A percentile compares a stretch with the other conserved stretches of the same genome.
Evolutionary conservation across 129 eudicot genomes (phyloP).

Genomic region (Chrysanthemum lavandulifolium): DNA sequence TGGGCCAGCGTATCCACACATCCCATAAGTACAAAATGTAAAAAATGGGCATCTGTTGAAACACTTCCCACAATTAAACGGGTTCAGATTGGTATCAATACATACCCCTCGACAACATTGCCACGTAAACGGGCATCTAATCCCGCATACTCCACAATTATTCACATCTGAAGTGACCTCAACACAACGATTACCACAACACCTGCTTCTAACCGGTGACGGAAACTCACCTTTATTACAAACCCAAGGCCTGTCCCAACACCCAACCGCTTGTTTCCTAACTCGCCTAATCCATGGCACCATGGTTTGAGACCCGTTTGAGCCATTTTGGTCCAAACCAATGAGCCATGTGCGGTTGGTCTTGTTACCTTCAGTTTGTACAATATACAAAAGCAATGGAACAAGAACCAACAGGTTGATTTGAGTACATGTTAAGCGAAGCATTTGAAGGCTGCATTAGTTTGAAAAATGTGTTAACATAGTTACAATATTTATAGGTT

Average conservation of each 20-base stretch:
- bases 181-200: conserved; percentile 72
- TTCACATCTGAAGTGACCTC: conserved; percentile 60
- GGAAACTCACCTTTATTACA: conserved; percentile 47
- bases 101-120: conserved; percentile 79
- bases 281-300: conserved; percentile 63
- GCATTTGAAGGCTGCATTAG: conserved; percentile 40
- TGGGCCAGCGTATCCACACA: conserved; percentile 78
- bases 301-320: conserved; percentile 24
- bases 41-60: conserved; percentile 47
- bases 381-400: conserved; percentile 15
- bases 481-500: conserved; percentile 35
- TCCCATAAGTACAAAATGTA: conserved; percentile 55
- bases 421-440: conserved; percentile 12
- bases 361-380: conserved; percentile 16
- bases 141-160: conserved; percentile 78
- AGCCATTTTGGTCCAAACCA: conserved; percentile 26
- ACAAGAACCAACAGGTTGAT: conserved; percentile 24
- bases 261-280: conserved; percentile 49
- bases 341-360: conserved; percentile 24
- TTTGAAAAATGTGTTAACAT: conserved; percentile 8
- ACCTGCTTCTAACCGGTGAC: conserved; percentile 33
- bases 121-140: conserved; percentile 68
- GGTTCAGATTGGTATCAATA: conserved; percentile 41
- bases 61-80: conserved; percentile 70
- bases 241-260: conserved; percentile 56